Evolutionary conservation across 306 rosid species (phyloP).

Genomic region (Gleditsia sinensis): DNA sequence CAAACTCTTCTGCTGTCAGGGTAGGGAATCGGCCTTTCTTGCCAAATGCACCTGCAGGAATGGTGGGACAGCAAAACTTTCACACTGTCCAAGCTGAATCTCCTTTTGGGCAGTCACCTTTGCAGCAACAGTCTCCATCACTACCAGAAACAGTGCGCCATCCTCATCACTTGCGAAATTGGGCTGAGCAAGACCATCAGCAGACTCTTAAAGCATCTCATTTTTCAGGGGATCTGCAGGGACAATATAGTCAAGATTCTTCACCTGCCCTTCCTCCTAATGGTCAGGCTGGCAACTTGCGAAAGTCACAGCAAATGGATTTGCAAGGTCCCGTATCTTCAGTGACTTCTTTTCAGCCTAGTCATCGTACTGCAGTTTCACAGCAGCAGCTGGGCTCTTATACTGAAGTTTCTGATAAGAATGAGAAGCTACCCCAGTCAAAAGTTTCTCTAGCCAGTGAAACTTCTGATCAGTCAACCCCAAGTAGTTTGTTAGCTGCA

Average conservation of each 20-base stretch:
- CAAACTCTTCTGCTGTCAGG: conserved; percentile 43
- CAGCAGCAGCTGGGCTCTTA: conserved; percentile 39
- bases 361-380: conserved; percentile 34
- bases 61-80: conserved; percentile 46
- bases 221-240: conserved; percentile 43
- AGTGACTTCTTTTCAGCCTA: conserved; percentile 44
- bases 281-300: conserved; percentile 39
- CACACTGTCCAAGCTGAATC: conserved; percentile 45
- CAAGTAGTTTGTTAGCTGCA: conserved; percentile 62
- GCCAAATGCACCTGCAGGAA: conserved; percentile 44
- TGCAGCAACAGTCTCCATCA: conserved; percentile 52
- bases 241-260: conserved; percentile 49
- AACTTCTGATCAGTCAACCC: conserved; percentile 50
- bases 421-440: conserved; percentile 33
- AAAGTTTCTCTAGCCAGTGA: conserved; percentile 46
- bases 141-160: conserved; percentile 36
- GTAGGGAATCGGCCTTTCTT: conserved; percentile 45
- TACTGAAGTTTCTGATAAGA: conserved; percentile 45
- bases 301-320: conserved; percentile 51
- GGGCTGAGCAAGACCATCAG: conserved; percentile 43
- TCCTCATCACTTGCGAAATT: conserved; percentile 42
- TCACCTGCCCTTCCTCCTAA: conserved; percentile 36
- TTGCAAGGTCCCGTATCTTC: conserved; percentile 47
- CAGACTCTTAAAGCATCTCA: conserved; percentile 47
- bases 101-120: conserved; percentile 54